A percentile compares a stretch with the other conserved stretches of the same genome.
Evolutionary conservation across 1,139 yeast species (phyloP).

Genomic region (Candida labiduridarum): DNA sequence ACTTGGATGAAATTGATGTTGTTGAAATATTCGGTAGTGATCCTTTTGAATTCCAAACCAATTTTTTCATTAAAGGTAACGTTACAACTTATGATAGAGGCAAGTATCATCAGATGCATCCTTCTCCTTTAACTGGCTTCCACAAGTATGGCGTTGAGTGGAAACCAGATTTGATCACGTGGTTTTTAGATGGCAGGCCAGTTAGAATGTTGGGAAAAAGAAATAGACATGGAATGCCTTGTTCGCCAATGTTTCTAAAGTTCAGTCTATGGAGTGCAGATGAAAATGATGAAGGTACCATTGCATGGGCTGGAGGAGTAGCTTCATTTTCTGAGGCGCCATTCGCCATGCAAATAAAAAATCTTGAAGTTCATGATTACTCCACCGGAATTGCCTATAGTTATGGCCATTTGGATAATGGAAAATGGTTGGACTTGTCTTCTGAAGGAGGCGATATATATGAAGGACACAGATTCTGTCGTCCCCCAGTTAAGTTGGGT

Average conservation of each 20-base stretch:
- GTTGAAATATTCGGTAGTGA: constrained; percentile 48
- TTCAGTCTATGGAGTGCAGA: constrained; percentile 48
- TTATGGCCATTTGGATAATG: constrained; percentile 26
- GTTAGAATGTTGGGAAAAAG: constrained; percentile 26
- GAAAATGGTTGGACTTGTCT: constrained; percentile 18
- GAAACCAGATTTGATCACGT: constrained; percentile 35
- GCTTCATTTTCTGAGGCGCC: constrained; percentile 38
- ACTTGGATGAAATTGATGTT: constrained; percentile 50
- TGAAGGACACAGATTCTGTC: constrained; percentile 4
- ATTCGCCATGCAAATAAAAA: constrained; percentile 34
- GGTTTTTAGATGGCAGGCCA: constrained; percentile 34
- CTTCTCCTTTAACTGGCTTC: constrained; percentile 26
- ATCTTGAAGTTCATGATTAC: constrained; percentile 35
- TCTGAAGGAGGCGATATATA: constrained; percentile 16
- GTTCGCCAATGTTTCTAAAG: constrained; percentile 41
- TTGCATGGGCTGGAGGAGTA: constrained; percentile 46
- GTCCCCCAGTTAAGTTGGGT: neutral
- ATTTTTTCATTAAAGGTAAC: constrained; percentile 50
- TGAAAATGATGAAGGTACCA: constrained; percentile 37
- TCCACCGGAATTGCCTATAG: constrained; percentile 32
- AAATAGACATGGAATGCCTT: constrained; percentile 36
- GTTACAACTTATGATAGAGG: constrained; percentile 46
- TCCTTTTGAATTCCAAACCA: constrained; percentile 37
- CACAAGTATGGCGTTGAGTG: constrained; percentile 41
- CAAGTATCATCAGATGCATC: constrained; percentile 27